Percentiles rank a stretch among this genome's conserved stretches.
phyloP scores from a whole-genome alignment of 2,329 filamentous ascomycete species.

The Capronia americana region DNA sequence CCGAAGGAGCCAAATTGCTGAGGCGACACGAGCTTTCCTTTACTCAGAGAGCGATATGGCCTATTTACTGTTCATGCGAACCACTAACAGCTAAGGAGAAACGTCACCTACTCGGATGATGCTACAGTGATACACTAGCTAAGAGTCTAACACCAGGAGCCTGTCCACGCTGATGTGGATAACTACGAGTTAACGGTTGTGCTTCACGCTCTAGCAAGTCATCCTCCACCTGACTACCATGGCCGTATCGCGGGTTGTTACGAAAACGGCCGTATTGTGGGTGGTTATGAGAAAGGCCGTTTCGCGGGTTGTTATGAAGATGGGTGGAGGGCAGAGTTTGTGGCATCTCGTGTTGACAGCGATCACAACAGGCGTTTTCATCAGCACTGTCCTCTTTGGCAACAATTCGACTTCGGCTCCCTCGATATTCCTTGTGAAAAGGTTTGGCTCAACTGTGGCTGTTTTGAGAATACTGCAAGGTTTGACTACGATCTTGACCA shows the following conservation, averaged over 20 bases:
- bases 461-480: constrained; percentile 12
- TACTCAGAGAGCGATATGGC: not conserved
- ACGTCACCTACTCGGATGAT: too few species aligned
- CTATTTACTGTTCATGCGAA: not conserved
- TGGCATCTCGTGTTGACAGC: not conserved
- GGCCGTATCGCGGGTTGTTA: too few species aligned
- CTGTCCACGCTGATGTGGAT: not conserved
- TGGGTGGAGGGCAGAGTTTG: not conserved
- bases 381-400: not conserved
- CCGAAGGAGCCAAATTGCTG: not conserved
- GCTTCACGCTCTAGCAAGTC: not conserved
- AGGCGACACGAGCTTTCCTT: too few species aligned
- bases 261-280: too few species aligned
- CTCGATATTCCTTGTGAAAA: not conserved
- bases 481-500: not conserved
- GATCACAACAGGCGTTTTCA: not conserved
- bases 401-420: not conserved
- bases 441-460: constrained; percentile 1
- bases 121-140: too few species aligned
- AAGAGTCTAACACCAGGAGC: not conserved
- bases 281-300: not conserved
- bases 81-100: not conserved
- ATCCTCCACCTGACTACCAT: not conserved
- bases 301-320: not conserved
- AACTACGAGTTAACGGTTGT: not conserved